Base-by-base conservation (phyloP, 1,284 basidiomycete species). In the Leccinum subfulvum region DNA sequence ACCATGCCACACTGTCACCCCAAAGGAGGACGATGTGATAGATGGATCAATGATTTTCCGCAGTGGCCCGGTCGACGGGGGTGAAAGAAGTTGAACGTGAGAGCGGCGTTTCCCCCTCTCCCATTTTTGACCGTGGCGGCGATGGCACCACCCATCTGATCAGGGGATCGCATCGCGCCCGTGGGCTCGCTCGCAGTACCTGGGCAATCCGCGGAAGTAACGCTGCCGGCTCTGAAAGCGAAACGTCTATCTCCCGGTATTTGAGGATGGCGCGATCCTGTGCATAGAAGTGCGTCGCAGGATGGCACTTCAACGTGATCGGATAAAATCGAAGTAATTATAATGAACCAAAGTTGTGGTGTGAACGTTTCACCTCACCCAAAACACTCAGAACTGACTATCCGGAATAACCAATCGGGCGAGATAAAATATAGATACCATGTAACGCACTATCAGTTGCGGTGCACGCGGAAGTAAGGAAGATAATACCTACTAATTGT, bases 401-500 rank as follows among this genome's bases (percentile, higher is more conserved):
- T 13, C 7, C 18, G 18, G 47, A 49, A 49, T 10, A 13, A 49
- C 11, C 21, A 49, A 21, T 49, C 18, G 0, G 11, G 47, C 11
- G 44, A 47, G n/a, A 44, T 44, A 44, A 44, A 44, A 44, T 18
- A 18, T 44, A 44, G 41, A 44, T 18, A 10, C 9, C 16, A 13
- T 35, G 35, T 35, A 13, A 13, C 35, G 35, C 35, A 13, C 16
- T n/a, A 44, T 44, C n/a, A 18, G 41, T n/a, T 44, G 10, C n/a
- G 41, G n/a, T 9, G 10, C n/a, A 44, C 41, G 41, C 41, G 41
- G 41, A 44, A 44, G 10, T 10, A 41, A 44, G 13, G n/a, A n/a
- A 44, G 3, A 11, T 18, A 1, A 21, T 21, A 11, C 18, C 26
- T 52, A 28, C 5, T 47, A 13, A 64, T 77, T 80, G 64, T 78